A percentile compares a stretch with the other conserved stretches of the same genome.
phyloP scores from a whole-genome alignment of 2,329 filamentous ascomycete species.

The Aspergillus sp. region DNA sequence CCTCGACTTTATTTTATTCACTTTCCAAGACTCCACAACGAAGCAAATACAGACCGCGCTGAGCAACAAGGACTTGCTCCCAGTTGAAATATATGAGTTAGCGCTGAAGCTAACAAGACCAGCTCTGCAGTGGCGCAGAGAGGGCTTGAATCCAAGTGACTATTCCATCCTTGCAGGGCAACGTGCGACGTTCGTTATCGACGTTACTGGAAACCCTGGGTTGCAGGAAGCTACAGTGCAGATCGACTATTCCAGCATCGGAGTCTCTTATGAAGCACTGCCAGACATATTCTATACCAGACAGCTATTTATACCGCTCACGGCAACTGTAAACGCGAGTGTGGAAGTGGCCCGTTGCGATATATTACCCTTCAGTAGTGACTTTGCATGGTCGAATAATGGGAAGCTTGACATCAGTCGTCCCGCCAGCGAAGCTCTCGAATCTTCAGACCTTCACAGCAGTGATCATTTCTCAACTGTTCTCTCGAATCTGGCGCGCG shows the following conservation, averaged over 20 bases:
- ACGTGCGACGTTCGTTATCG: conserved; percentile 73
- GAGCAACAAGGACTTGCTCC: conserved; percentile 71
- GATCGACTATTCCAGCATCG: conserved; percentile 83
- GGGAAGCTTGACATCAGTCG: conserved; percentile 14
- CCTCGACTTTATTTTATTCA: conserved; percentile 82
- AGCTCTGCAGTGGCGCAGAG: conserved; percentile 59
- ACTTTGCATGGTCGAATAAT: conserved; percentile 63
- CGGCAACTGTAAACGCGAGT: conserved; percentile 88
- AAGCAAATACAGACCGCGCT: conserved; percentile 73
- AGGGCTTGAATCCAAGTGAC: conserved; percentile 47
- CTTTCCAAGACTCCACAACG: conserved; percentile 86
- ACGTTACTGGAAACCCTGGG: conserved; percentile 82
- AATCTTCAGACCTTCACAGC: conserved; percentile 24
- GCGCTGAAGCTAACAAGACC: conserved; percentile 77
- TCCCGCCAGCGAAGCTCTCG: conserved; percentile 6
- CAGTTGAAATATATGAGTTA: conserved; percentile 80
- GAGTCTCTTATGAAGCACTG: conserved; percentile 65
- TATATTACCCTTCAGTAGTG: conserved; percentile 68
- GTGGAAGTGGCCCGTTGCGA: conserved; percentile 80
- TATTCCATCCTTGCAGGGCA: conserved; percentile 65
- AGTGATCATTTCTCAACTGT: conserved; percentile 47
- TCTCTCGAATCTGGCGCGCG: conserved; percentile 42
- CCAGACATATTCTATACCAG: conserved; percentile 78
- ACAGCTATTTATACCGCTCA: conserved; percentile 76
- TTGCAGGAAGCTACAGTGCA: conserved; percentile 77